phyloP scores from a whole-genome alignment of 352 stramenopile species.

The Phytopythium sindhum region DNA sequence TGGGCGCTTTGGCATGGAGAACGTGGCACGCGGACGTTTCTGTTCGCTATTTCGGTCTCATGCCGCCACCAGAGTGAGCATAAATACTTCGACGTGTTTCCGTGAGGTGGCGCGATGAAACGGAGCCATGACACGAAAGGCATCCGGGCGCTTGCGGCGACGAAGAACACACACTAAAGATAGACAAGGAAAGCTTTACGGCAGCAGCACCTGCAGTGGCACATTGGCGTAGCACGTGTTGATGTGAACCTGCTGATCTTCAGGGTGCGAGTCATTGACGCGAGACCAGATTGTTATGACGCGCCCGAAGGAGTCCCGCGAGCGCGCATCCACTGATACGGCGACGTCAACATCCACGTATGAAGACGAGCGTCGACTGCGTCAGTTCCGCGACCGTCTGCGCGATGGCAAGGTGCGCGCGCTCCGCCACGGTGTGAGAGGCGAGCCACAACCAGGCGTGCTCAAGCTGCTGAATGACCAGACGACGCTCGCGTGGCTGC shows the following conservation, averaged over 20 bases:
- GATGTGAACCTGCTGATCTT: background rate
- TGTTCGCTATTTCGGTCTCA: background rate
- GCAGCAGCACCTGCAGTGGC: background rate
- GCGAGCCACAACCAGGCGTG: constrained; percentile 43
- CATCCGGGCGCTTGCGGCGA: background rate
- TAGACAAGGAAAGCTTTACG: background rate
- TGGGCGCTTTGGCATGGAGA: background rate
- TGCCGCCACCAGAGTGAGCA: background rate
- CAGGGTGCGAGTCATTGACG: background rate
- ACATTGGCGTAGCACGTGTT: background rate
- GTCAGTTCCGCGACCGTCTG: constrained; percentile 54
- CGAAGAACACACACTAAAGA: background rate
- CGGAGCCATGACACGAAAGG: background rate
- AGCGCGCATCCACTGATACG: background rate
- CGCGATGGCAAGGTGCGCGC: constrained; percentile 56
- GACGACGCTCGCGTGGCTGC: constrained; percentile 56
- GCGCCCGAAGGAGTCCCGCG: background rate
- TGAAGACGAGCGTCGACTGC: constrained; percentile 17
- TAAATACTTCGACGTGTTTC: background rate
- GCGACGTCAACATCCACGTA: constrained; percentile 3
- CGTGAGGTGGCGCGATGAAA: background rate
- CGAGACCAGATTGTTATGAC: constrained; percentile 13
- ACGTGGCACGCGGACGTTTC: background rate
- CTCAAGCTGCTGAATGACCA: constrained; percentile 69
- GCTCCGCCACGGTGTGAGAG: constrained; percentile 37